These are phyloP conservation scores for Mucor velutinosus DNA, from an alignment of 371 early-diverging fungal species.

Conservation along the genomic window DNA sequence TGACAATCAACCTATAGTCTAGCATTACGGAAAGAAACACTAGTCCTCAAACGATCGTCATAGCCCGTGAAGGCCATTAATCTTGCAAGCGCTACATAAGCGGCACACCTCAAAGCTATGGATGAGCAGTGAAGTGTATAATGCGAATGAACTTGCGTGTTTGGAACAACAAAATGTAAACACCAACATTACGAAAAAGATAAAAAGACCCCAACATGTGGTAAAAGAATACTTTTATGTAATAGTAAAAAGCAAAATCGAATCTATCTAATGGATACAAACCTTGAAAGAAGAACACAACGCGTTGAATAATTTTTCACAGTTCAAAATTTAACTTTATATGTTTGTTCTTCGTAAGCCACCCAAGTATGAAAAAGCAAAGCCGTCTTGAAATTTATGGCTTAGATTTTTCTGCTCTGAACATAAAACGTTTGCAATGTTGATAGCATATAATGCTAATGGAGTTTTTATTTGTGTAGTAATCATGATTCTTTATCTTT, in stretches of 20 bases:
- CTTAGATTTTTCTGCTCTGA: neutral
- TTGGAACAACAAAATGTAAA: neutral
- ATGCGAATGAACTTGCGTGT: constrained; percentile 37
- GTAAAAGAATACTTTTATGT: neutral
- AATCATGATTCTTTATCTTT: too few species aligned
- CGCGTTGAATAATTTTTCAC: neutral
- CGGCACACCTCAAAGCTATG: constrained; percentile 24
- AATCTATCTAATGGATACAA: neutral
- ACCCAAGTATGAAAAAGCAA: neutral
- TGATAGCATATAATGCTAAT: neutral
- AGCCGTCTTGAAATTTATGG: neutral
- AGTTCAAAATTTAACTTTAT: neutral
- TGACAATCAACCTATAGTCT: constrained; percentile 35
- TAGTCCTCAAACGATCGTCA: constrained; percentile 35
- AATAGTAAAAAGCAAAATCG: neutral
- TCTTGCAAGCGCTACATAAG: constrained; percentile 38
- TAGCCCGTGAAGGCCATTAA: constrained; percentile 8
- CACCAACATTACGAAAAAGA: neutral
- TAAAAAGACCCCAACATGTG: neutral
- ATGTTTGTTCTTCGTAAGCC: neutral
- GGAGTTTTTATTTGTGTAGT: too few species aligned
- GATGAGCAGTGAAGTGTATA: constrained; percentile 25
- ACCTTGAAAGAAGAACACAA: neutral
- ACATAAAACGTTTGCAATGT: neutral
- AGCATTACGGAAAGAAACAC: constrained; percentile 20